phyloP scores from a whole-genome alignment of 2,329 filamentous ascomycete genomes.

The Penicillium sp. region DNA sequence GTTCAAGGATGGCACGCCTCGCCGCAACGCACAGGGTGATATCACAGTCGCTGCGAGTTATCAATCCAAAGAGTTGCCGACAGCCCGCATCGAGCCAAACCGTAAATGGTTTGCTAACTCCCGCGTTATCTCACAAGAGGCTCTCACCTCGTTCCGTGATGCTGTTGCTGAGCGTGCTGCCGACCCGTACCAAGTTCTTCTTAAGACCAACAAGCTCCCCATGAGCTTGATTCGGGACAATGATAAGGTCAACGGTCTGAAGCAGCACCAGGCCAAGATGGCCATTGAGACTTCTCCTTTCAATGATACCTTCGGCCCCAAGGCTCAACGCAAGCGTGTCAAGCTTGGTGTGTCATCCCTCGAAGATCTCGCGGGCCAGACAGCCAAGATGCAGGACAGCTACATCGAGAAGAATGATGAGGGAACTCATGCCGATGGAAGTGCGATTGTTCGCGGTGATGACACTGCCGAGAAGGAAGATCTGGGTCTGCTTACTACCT shows the following conservation, averaged over 20 bases:
- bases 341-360: constrained; percentile 83
- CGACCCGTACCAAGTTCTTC: constrained; percentile 89
- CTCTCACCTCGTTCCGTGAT: constrained; percentile 79
- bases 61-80: constrained; percentile 78
- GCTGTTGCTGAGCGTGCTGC: constrained; percentile 87
- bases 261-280: constrained; percentile 93
- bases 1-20: constrained; percentile 80
- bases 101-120: constrained; percentile 98
- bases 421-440: constrained; percentile 71
- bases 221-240: constrained; percentile 89
- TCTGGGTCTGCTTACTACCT: constrained; percentile 49
- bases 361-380: constrained; percentile 75
- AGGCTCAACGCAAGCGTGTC: constrained; percentile 86
- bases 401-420: constrained; percentile 81
- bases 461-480: constrained; percentile 43
- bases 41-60: constrained; percentile 80
- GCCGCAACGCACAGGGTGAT: constrained; percentile 77
- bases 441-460: constrained; percentile 57
- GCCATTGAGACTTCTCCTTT: constrained; percentile 85
- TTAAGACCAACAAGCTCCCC: constrained; percentile 95
- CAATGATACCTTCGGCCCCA: constrained; percentile 85
- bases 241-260: constrained; percentile 74
- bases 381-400: constrained; percentile 73
- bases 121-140: constrained; percentile 83
- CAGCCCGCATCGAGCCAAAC: constrained; percentile 89